Conservation (phyloP, 176 grass and related monocot species). For the Ampelocalamus luodianensis region DNA sequence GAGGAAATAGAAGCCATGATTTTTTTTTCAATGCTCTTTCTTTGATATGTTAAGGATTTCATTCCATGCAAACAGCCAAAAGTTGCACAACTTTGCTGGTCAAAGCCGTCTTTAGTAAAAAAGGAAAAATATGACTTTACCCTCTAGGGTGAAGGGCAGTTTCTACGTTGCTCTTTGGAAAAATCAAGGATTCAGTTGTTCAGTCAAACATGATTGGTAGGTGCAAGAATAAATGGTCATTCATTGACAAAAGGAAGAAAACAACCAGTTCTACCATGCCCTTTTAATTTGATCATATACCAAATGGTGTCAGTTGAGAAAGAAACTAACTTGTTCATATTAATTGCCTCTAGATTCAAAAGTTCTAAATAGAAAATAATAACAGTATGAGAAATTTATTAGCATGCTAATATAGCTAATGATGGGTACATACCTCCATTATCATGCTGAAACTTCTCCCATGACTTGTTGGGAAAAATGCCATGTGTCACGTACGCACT, state of each 20-base stretch:
- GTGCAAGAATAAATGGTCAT: slow-evolving; percentile 20
- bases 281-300: background rate
- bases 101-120: slow-evolving; percentile 4
- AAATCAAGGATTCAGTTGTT: slow-evolving; percentile 6
- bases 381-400: slow-evolving; percentile 5
- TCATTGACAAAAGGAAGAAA: slow-evolving; percentile 7
- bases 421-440: slow-evolving; percentile 64
- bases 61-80: slow-evolving; percentile 12
- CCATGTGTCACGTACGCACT: slow-evolving; percentile 96
- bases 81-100: slow-evolving; percentile 13
- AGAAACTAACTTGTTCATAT: slow-evolving; percentile 29
- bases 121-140: background rate
- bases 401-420: slow-evolving; percentile 31
- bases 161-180: slow-evolving; percentile 21
- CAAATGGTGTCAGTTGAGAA: background rate
- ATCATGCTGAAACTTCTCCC: slow-evolving; percentile 77
- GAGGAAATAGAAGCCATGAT: background rate
- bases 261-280: background rate
- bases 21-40: background rate
- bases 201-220: slow-evolving; percentile 25
- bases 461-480: slow-evolving; percentile 88
- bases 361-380: slow-evolving; percentile 3
- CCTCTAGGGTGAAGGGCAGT: background rate
- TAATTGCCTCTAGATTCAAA: slow-evolving; percentile 20
- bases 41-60: slow-evolving; percentile 8